Base-by-base conservation (phyloP, 371 early-diverging fungal species). In the Fennellomyces sp. region DNA sequence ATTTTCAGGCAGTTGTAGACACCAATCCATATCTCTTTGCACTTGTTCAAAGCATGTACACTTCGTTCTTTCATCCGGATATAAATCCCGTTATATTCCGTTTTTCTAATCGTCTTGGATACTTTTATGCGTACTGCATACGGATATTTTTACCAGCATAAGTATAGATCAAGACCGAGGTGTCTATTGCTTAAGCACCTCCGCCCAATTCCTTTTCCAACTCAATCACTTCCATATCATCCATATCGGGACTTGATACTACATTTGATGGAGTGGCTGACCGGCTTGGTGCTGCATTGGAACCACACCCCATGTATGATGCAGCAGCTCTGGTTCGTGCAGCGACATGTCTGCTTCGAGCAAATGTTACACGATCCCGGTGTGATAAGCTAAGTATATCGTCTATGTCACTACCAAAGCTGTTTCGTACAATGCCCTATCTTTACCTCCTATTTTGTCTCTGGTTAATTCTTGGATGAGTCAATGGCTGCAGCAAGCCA, bases 161-260 rank as follows among this genome's bases (percentile, higher is more conserved):
- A 39, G 13, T n/a, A 39, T n/a, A n/a, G n/a, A n/a, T n/a, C n/a
- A n/a, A n/a, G n/a, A n/a, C n/a, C n/a, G n/a, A n/a, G n/a, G n/a
- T n/a, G n/a, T n/a, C n/a, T n/a, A n/a, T 5, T 13, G 5, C n/a
- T 65, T 72, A 73, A 51, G 67, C 61, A 26, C 61, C 72, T 11
- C 86, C 86, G 51, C 85, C 80, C 61, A 86, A 55, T 53, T 84
- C 87, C 25, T 81, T 77, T 57, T 86, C 87, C 63, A 86, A 49
- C 52, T 81, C 82, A 65, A 83, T 84, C 0, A 86, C 76, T 53
- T 84, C 85, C 80, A 83, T 86, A 53, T 60, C 66, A 23, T 62
- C 52, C 17, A 66, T 55, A 23, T 57, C 51, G 30, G 48, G 45
- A 25, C 69, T 62, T 41, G 56, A n/a, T n/a, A n/a, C 60, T 15